These are phyloP conservation scores for Alternaria burnsii DNA, from an alignment of 2,329 filamentous ascomycete species.

Conservation along the genomic window DNA sequence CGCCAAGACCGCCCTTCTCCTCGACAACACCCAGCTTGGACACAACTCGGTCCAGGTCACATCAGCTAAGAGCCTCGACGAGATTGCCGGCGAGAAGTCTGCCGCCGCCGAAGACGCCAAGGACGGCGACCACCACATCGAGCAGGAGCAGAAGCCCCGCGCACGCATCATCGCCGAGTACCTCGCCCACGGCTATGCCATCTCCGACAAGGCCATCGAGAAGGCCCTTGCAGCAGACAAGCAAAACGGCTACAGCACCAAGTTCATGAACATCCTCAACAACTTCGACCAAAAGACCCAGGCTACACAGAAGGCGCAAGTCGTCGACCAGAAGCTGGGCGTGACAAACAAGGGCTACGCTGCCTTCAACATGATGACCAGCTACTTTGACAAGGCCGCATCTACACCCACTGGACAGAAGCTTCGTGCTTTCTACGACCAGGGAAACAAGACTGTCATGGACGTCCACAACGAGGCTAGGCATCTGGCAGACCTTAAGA, in stretches of 20 bases:
- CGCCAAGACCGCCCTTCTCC: constrained; percentile 93
- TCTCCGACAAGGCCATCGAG: constrained; percentile 80
- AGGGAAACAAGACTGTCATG: constrained; percentile 85
- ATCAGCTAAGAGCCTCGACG: constrained; percentile 72
- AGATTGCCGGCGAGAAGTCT: constrained; percentile 67
- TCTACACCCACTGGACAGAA: constrained; percentile 88
- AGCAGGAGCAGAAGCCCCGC: constrained; percentile 96
- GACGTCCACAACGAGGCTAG: constrained; percentile 94
- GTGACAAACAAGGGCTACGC: constrained; percentile 76
- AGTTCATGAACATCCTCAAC: constrained; percentile 79
- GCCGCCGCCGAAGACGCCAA: constrained; percentile 61
- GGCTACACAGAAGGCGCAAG: constrained; percentile 84
- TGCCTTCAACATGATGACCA: constrained; percentile 73
- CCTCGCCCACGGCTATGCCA: constrained; percentile 89
- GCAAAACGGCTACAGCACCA: constrained; percentile 83
- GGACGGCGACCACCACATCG: constrained; percentile 72
- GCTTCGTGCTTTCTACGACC: constrained; percentile 85
- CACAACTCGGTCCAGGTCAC: constrained; percentile 78
- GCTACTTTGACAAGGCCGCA: constrained; percentile 94
- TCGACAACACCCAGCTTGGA: constrained; percentile 96
- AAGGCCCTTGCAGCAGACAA: constrained; percentile 86
- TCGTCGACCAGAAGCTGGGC: constrained; percentile 84
- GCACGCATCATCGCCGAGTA: constrained; percentile 95
- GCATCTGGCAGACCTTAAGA: constrained; percentile 87
- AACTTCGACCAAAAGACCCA: constrained; percentile 86